These are phyloP conservation scores for Fusarium nygamai DNA, from an alignment of 2,329 filamentous ascomycete genomes.

Conservation along the genomic window DNA sequence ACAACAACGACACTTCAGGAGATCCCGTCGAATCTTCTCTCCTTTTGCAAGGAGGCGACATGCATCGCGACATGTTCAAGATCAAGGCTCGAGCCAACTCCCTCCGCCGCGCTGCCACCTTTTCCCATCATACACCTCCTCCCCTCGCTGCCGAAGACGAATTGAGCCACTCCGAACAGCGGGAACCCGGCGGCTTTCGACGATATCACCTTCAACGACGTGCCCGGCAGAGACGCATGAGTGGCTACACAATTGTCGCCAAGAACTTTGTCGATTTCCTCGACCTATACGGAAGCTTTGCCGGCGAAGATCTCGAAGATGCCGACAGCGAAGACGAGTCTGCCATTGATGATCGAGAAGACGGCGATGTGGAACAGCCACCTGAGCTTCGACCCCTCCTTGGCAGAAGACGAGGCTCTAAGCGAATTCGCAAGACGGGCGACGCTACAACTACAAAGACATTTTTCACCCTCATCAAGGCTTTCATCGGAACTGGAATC, in stretches of 20 bases:
- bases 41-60: conserved; percentile 78
- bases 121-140: conserved; percentile 63
- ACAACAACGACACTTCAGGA: conserved; percentile 37
- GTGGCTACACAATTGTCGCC: conserved; percentile 63
- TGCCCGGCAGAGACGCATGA: conserved; percentile 52
- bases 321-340: conserved; percentile 66
- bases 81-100: conserved; percentile 68
- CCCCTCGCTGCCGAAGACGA: conserved; percentile 44
- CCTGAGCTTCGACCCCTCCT: conserved; percentile 68
- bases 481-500: conserved; percentile 82
- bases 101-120: conserved; percentile 71
- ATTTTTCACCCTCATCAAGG: conserved; percentile 82
- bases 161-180: conserved; percentile 51
- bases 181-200: conserved; percentile 60
- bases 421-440: conserved; percentile 57
- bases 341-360: conserved; percentile 60
- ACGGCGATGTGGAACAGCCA: conserved; percentile 55
- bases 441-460: conserved; percentile 76
- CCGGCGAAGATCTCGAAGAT: conserved; percentile 74
- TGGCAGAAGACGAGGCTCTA: conserved; percentile 60
- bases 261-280: conserved; percentile 80
- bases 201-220: conserved; percentile 53
- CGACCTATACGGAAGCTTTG: conserved; percentile 79
- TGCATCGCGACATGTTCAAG: conserved; percentile 81
- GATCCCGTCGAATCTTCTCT: conserved; percentile 71